phyloP scores from a whole-genome alignment of 495 filamentous ascomycete genomes.

The Saxophila tyrrhenica region DNA sequence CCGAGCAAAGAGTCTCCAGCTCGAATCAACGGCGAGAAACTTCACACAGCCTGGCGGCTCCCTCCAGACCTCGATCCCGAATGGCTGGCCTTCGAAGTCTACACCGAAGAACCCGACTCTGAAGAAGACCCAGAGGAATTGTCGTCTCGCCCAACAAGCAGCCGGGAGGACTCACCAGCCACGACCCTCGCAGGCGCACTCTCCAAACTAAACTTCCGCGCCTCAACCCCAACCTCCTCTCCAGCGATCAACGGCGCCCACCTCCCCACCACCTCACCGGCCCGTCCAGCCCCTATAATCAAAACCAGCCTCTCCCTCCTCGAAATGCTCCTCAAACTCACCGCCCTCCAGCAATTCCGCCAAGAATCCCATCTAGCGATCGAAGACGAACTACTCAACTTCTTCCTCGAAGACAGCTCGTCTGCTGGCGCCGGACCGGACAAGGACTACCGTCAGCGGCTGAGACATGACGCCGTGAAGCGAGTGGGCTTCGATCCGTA shows the following conservation, averaged over 20 bases:
- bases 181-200: slow-evolving; percentile 28
- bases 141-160: slow-evolving; percentile 14
- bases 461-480: slow-evolving; percentile 60
- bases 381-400: slow-evolving; percentile 86
- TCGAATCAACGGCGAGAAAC: too few relatives aligned
- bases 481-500: slow-evolving; percentile 89
- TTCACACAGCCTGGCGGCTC: slow-evolving; percentile 46
- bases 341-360: slow-evolving; percentile 91
- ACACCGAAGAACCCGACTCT: slow-evolving; percentile 48
- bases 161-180: slow-evolving; percentile 27
- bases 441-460: slow-evolving; percentile 54
- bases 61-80: slow-evolving; percentile 78
- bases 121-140: slow-evolving; percentile 39
- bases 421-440: slow-evolving; percentile 62
- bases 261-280: slow-evolving; percentile 33
- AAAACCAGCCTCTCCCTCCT: slow-evolving; percentile 83
- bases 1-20: neutral
- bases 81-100: slow-evolving; percentile 93
- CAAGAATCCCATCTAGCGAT: slow-evolving; percentile 87
- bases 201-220: slow-evolving; percentile 26
- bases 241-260: slow-evolving; percentile 4
- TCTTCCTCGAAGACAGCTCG: slow-evolving; percentile 79
- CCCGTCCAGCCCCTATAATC: slow-evolving; percentile 35
- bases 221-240: slow-evolving; percentile 27
- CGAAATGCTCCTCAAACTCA: slow-evolving; percentile 85